Evolutionary conservation across 768 basidiomycete genomes (phyloP), one percentile per base, ranked within the genome.

Genomic region (Cyclocybe aegerita): DNA sequence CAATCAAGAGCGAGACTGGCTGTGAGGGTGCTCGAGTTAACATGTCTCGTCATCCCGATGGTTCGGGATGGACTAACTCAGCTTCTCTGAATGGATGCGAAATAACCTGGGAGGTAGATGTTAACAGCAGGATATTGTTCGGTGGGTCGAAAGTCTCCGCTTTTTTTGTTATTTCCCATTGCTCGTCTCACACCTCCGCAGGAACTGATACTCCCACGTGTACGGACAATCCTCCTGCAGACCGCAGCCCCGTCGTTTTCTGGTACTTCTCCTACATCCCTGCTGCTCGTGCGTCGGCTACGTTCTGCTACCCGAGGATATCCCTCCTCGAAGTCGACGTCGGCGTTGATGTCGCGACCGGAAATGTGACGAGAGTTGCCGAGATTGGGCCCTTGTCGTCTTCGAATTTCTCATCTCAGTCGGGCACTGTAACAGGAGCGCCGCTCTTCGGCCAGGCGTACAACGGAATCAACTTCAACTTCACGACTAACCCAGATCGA

Each of bases 231-330:
- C 50, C 60, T 7, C 65, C 68, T 3, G 56, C 63, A 9, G 65
- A 75, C 38, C 79, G 79, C 36, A 70, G 64, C 11, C 80, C 81
- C 0, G 70, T 79, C 12, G 67, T 80, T 15, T 81, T 82, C 59
- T 84, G 81, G 82, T 79, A 81, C 61, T 81, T 82, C 75, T 70
- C 60, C 64, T 64, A 73, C 46, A 52, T 64, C n/a, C 73, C 78
- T 11, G 41, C 56, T 23, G 60, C 73, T 1, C 56, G 52, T 44
- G 70, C 76, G 3, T 73, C 77, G 17, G 75, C 77, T 5, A 75
- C 77, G 5, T 67, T 79, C 43, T 83, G 82, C 62, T 68, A 54
- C 23, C 80, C 81, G 0, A 50, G 60, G 2, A 69, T 82, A 34
- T 57, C 73, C 1, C 61, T 80, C 5, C 71, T 66, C 65, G 76